Base-by-base conservation (phyloP, 179 eudicot species). In the Patellifolia procumbens region DNA sequence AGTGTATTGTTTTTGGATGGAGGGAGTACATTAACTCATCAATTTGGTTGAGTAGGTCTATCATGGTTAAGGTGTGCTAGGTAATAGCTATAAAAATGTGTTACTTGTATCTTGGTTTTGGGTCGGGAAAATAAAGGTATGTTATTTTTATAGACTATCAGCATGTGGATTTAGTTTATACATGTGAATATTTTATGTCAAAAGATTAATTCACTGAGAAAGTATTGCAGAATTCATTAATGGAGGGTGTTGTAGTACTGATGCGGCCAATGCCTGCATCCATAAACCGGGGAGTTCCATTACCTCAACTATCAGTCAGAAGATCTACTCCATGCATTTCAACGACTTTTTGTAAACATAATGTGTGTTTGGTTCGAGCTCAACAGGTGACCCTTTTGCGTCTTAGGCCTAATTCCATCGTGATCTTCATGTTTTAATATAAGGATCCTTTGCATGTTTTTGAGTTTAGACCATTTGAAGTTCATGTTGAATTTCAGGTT, bases 311-410 rank as follows among this genome's bases (percentile, higher is more conserved):
- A n/a, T 52, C 73, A 34, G 26, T 81, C 26, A 72, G 76, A 10
- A 26, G 63, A 69, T 70, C 85, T 24, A 45, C 80, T 46, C 74
- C 63, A 15, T 69, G 66, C 65, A 13, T 53, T 60, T 70, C 71
- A 13, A 76, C 82, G 69, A 81, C 78, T 78, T 58, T 67, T 16
- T 68, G 51, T 32, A 76, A 71, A 56, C 75, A 39, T 45, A 73
- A 66, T 70, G 45, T 24, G 16, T 78, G 74, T 52, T 65, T 75
- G 61, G 70, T 83, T 80, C 88, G 84, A 56, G 91, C 89, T 74
- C 88, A 89, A 74, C 86, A 89, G 91, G 96, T 89, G 32, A 58
- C 45, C 15, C 12, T 29, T 62, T 53, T 78, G 17, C 12, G 43
- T 20, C 4, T 72, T 68, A n/a, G 55, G 39, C 62, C 35, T 58